Evolutionary conservation across 768 basidiomycete species (phyloP).

Genomic region (Strobilomyces dryophilus): DNA sequence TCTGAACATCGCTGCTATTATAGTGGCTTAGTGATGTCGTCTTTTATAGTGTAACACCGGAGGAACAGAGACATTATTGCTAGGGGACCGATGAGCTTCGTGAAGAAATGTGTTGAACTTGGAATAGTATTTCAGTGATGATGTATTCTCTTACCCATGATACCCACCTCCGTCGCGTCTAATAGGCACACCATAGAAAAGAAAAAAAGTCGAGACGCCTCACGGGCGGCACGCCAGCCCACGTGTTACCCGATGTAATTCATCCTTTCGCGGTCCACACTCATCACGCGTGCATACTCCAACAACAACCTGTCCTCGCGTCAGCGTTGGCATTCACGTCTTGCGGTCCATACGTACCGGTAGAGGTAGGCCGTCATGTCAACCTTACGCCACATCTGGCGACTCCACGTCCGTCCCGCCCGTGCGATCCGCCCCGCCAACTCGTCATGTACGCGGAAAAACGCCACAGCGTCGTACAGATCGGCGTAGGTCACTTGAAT

Average conservation of each 20-base stretch:
- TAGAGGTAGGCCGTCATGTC: conserved; percentile 59
- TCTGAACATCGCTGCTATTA: too few species aligned
- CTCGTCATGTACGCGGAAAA: conserved; percentile 69
- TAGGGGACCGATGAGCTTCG: too few species aligned
- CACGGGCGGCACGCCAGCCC: too few species aligned
- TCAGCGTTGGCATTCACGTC: neutral
- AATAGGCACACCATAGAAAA: too few species aligned
- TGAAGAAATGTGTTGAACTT: too few species aligned
- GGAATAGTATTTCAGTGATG: too few species aligned
- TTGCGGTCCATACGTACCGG: conserved; percentile 35
- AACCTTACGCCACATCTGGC: conserved; percentile 53
- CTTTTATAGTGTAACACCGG: too few species aligned
- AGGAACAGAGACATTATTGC: too few species aligned
- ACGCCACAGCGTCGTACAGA: conserved; percentile 64
- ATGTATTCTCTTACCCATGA: too few species aligned
- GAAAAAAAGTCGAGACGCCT: too few species aligned
- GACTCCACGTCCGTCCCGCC: conserved; percentile 55
- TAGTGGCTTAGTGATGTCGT: too few species aligned
- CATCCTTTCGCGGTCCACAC: conserved; percentile 42
- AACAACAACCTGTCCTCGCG: conserved; percentile 39
- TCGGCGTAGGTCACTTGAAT: conserved; percentile 63
- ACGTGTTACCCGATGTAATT: conserved; percentile 19
- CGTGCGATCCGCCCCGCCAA: conserved; percentile 53
- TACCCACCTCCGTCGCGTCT: too few species aligned
- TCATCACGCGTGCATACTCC: conserved; percentile 55